A percentile compares a stretch with the other conserved stretches of the same genome.
Evolutionary conservation across 805 yeast genomes (phyloP).

Genomic region (Wickerhamiella lipophila): DNA sequence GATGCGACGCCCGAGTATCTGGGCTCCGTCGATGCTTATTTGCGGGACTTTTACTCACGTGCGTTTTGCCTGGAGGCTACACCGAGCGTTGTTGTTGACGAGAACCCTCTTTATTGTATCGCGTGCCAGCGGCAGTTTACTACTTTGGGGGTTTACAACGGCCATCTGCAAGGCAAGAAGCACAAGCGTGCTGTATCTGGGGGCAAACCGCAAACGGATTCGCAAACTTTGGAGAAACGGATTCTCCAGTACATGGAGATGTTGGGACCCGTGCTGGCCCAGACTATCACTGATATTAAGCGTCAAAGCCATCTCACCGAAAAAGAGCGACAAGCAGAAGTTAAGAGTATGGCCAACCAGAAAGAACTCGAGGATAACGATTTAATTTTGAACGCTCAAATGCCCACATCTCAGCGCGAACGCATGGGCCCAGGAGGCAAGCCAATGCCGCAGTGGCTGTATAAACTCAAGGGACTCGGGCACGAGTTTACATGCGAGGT

Average conservation of each 20-base stretch:
- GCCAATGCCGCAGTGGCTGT: conserved; percentile 90
- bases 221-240: neutral
- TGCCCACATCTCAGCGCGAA: conserved; percentile 38
- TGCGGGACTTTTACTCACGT: conserved; percentile 34
- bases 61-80: conserved; percentile 14
- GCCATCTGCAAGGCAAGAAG: conserved; percentile 62
- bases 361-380: conserved; percentile 24
- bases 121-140: conserved; percentile 54
- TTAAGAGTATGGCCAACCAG: conserved; percentile 31
- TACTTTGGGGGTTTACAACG: conserved; percentile 49
- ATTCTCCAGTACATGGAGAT: conserved; percentile 21
- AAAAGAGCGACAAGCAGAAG: conserved; percentile 42
- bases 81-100: conserved; percentile 3
- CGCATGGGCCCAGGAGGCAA: conserved; percentile 82
- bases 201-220: neutral
- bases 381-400: conserved; percentile 23
- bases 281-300: conserved; percentile 50
- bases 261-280: conserved; percentile 33
- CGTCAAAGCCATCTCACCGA: conserved; percentile 56
- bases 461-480: conserved; percentile 76
- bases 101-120: conserved; percentile 38
- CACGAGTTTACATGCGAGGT: conserved; percentile 66
- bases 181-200: conserved; percentile 42
- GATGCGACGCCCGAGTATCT: conserved; percentile 33
- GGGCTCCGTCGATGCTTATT: conserved; percentile 36